Evolutionary conservation across 371 early-diverging fungal species (phyloP).

Genomic region (Mortierella sp.): DNA sequence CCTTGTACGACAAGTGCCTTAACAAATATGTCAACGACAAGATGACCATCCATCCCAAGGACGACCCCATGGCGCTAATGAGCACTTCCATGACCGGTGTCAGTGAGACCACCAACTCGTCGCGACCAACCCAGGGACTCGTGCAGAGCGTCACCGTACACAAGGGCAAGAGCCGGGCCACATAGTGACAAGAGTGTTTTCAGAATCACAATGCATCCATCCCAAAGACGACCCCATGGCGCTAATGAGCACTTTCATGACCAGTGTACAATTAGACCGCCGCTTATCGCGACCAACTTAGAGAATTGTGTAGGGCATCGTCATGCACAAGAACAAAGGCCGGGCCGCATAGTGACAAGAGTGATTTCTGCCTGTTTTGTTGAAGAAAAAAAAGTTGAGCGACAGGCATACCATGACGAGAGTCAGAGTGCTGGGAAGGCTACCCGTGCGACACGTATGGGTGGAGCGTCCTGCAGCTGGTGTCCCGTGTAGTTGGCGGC

Average conservation of each 20-base stretch:
- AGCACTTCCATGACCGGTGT: conserved; percentile 22
- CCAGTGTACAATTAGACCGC: conserved; percentile 6
- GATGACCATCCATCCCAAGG: conserved; percentile 18
- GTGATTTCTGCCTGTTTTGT: no score
- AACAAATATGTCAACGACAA: no score
- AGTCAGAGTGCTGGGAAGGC: no score
- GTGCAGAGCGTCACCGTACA: conserved; percentile 12
- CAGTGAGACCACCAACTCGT: conserved; percentile 17
- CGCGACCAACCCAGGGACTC: conserved; percentile 18
- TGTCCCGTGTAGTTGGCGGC: no score
- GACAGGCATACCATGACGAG: no score
- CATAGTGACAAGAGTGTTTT: conserved; percentile 27
- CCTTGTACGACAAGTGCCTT: no score
- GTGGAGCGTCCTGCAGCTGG: no score
- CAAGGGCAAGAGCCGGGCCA: conserved; percentile 16
- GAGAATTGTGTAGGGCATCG: conserved; percentile 6
- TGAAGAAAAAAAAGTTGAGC: no score
- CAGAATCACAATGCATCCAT: no score
- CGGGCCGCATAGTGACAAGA: conserved; percentile 22
- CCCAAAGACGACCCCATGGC: conserved; percentile 19
- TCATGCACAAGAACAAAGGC: conserved; percentile 14
- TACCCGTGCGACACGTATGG: no score
- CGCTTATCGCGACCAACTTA: conserved; percentile 18
- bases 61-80: conserved; percentile 22
- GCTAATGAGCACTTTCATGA: conserved; percentile 23